These are phyloP conservation scores for Musa balbisiana DNA, from an alignment of 202 grass and related monocot genomes.

Conservation along the genomic window DNA sequence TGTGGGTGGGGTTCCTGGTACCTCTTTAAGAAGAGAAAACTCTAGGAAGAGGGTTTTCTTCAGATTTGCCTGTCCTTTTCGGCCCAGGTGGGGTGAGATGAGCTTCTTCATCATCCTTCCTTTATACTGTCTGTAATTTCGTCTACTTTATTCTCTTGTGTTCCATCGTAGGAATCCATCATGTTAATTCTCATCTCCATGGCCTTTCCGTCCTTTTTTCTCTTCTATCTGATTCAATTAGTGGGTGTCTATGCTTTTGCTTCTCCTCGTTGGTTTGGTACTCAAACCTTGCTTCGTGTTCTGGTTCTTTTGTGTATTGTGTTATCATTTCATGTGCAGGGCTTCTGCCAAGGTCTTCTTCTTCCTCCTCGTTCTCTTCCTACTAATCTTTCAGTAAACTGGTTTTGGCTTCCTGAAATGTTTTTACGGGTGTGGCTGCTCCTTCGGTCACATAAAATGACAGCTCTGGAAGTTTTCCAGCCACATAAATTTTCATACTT, in stretches of 20 bases:
- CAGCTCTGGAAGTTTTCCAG: not conserved
- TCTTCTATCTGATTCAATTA: too few relatives aligned
- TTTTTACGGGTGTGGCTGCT: not conserved
- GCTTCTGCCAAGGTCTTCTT: not conserved
- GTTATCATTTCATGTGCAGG: constrained; percentile 7
- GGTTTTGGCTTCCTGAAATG: not conserved
- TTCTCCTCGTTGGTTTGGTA: not conserved
- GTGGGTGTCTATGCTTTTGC: not conserved
- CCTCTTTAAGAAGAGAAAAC: not conserved
- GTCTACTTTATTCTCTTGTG: too few relatives aligned
- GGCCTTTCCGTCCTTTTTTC: not conserved
- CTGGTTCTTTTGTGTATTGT: not conserved
- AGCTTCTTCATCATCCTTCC: not conserved
- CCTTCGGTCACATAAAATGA: constrained; percentile 14
- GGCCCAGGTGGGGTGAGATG: not conserved
- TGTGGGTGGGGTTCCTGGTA: not conserved
- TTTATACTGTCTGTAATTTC: not conserved
- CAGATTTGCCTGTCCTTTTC: not conserved
- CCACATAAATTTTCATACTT: not conserved
- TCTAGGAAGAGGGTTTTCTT: not conserved
- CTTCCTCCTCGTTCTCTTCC: not conserved
- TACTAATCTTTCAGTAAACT: not conserved
- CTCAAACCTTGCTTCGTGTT: too few relatives aligned
- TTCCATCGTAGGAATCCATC: not conserved
- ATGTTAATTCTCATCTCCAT: not conserved